phyloP scores from a whole-genome alignment of 176 grass and related monocot genomes.

The Paspalum vaginatum region DNA sequence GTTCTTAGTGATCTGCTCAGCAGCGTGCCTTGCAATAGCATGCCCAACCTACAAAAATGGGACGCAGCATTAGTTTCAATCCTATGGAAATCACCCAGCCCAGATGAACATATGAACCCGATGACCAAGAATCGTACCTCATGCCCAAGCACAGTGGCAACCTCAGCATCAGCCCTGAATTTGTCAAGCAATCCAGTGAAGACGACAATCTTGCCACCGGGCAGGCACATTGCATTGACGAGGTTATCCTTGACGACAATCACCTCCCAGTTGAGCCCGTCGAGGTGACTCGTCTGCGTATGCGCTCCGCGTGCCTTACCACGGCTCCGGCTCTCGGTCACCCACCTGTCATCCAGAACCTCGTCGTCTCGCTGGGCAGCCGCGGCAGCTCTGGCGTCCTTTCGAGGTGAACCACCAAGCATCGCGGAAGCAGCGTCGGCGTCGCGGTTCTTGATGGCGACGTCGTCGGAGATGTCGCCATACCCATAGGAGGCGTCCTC shows the following conservation, averaged over 20 bases:
- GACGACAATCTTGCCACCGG: conserved; percentile 89
- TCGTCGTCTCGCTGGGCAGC: conserved; percentile 71
- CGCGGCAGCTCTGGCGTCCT: conserved; percentile 27
- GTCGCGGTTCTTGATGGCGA: conserved; percentile 36
- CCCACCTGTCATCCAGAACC: conserved; percentile 85
- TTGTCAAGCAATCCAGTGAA: conserved; percentile 84
- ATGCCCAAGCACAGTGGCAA: conserved; percentile 84
- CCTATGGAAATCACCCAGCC: not conserved
- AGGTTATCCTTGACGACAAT: conserved; percentile 74
- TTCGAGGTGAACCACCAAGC: conserved; percentile 27
- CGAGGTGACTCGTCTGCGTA: conserved; percentile 60
- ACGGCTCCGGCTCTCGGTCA: conserved; percentile 59
- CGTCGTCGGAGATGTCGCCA: conserved; percentile 45
- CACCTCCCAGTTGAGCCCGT: conserved; percentile 90
- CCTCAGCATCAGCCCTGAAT: conserved; percentile 78
- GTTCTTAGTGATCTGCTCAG: conserved; percentile 77
- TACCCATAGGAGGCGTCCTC: conserved; percentile 57
- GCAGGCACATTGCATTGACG: conserved; percentile 85
- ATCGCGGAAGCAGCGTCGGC: conserved; percentile 17
- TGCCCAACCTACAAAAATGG: conserved; percentile 70
- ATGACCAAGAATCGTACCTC: conserved; percentile 53
- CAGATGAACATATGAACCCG: not conserved
- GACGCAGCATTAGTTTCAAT: conserved; percentile 7
- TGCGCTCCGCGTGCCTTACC: conserved; percentile 49
- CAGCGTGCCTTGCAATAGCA: conserved; percentile 68